Evolutionary conservation across 2,329 filamentous ascomycete genomes (phyloP).

Genomic region (Parasarocladium wereldwijsianum): DNA sequence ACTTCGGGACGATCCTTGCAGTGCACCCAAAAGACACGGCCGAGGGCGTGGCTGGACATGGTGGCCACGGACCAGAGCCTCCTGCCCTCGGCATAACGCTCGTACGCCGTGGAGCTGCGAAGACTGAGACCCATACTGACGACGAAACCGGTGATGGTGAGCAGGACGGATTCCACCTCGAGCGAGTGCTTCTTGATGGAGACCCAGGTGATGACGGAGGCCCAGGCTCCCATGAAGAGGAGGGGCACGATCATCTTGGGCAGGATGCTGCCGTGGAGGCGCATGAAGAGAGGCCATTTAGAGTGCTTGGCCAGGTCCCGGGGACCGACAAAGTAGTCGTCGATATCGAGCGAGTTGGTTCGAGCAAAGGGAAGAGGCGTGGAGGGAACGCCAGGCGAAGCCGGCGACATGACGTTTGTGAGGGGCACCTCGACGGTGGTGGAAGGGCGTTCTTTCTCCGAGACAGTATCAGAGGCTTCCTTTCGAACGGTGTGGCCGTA

Average conservation of each 20-base stretch:
- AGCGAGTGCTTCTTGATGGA: slow-evolving; percentile 21
- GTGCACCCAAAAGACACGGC: slow-evolving; percentile 74
- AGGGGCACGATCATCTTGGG: slow-evolving; percentile 63
- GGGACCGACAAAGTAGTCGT: slow-evolving; percentile 51
- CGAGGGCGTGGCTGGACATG: slow-evolving; percentile 51
- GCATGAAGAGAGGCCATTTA: slow-evolving; percentile 62
- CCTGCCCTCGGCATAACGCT: slow-evolving; percentile 52
- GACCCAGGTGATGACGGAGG: slow-evolving; percentile 48
- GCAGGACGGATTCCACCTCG: slow-evolving; percentile 28
- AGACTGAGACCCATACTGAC: slow-evolving; percentile 68
- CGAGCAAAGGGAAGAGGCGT: slow-evolving; percentile 17
- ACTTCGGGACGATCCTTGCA: slow-evolving; percentile 36
- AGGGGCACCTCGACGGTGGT: slow-evolving; percentile 13
- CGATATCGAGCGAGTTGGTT: slow-evolving; percentile 29
- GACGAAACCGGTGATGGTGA: slow-evolving; percentile 70
- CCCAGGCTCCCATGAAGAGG: slow-evolving; percentile 46
- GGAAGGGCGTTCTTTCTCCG: slow-evolving; percentile 1
- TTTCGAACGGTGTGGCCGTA: neutral
- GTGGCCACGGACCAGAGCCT: slow-evolving; percentile 48
- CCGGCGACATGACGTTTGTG: slow-evolving; percentile 16
- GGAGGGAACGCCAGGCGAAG: slow-evolving; percentile 13
- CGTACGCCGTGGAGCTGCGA: slow-evolving; percentile 63
- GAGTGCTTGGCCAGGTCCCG: slow-evolving; percentile 59
- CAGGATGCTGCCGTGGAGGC: slow-evolving; percentile 60
- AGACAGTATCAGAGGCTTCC: neutral